phyloP scores from a whole-genome alignment of 306 rosid genomes.

The Quercus alba region DNA sequence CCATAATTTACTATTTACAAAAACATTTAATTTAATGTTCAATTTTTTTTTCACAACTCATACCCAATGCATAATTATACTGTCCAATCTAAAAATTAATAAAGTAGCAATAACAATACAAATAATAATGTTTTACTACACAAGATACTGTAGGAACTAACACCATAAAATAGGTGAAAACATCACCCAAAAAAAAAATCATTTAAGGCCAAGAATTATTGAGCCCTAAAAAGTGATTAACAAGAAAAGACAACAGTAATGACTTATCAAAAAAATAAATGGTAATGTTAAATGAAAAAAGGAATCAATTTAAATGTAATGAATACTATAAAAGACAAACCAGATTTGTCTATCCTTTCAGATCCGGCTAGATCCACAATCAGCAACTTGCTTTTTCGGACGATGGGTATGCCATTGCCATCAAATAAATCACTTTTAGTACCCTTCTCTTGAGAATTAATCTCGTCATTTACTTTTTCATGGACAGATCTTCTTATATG shows the following conservation, averaged over 20 bases:
- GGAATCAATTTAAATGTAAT: not conserved
- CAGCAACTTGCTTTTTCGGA: conserved; percentile 67
- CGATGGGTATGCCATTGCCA: conserved; percentile 37
- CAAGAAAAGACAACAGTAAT: not conserved
- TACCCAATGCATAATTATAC: not conserved
- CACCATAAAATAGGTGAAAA: not conserved
- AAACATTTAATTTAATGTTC: not conserved
- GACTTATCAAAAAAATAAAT: too few species aligned
- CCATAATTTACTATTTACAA: not conserved
- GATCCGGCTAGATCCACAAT: conserved; percentile 80
- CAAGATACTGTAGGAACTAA: not conserved
- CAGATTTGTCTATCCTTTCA: conserved; percentile 71
- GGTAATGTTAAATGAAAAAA: not conserved
- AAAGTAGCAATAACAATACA: not conserved
- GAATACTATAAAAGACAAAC: conserved; percentile 27
- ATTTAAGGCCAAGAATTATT: not conserved
- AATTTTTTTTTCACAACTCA: not conserved
- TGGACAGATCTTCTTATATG: conserved; percentile 45
- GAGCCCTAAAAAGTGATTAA: not conserved
- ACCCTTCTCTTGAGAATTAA: conserved; percentile 29
- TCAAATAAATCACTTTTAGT: conserved; percentile 16
- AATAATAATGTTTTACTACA: not conserved
- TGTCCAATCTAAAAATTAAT: not conserved
- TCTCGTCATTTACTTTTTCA: conserved; percentile 29
- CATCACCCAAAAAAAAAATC: not conserved